A percentile compares a stretch with the other conserved stretches of the same genome.
Evolutionary conservation across 2,329 filamentous ascomycete species (phyloP).

Genomic region (Penicillium sp.): DNA sequence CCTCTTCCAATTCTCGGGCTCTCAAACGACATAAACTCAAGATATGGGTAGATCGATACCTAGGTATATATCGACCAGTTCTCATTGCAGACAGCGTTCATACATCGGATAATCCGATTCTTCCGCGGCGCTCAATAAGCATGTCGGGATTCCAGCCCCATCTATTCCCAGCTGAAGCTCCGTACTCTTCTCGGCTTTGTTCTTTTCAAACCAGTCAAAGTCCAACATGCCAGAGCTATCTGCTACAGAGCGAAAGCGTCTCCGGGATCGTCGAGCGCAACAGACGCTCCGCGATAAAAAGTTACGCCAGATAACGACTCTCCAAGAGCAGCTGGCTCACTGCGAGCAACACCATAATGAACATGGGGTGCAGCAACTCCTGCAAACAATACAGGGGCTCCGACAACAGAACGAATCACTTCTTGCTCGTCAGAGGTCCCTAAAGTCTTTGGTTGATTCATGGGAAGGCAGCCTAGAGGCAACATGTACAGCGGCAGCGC

Average conservation of each 20-base stretch:
- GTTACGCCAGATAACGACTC: slow-evolving; percentile 14
- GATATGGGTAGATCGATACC: no score
- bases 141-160: no score
- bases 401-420: slow-evolving; percentile 24
- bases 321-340: slow-evolving; percentile 24
- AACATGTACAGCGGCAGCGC: neutral
- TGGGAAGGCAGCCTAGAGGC: slow-evolving; percentile 17
- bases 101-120: no score
- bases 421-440: slow-evolving; percentile 14
- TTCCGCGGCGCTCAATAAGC: no score
- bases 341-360: slow-evolving; percentile 27
- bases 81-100: no score
- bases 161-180: no score
- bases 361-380: slow-evolving; percentile 15
- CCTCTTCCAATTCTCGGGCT: no score
- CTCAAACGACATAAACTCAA: no score
- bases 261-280: slow-evolving; percentile 29
- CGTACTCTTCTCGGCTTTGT: no score
- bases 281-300: slow-evolving; percentile 28
- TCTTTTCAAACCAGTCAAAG: no score
- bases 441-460: slow-evolving; percentile 19
- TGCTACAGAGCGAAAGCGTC: slow-evolving; percentile 20
- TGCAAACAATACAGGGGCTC: slow-evolving; percentile 22
- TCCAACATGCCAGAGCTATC: slow-evolving; percentile 9
- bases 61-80: no score